Conservation (phyloP, 208 protist genomes). For the Angomonas desouzai region DNA sequence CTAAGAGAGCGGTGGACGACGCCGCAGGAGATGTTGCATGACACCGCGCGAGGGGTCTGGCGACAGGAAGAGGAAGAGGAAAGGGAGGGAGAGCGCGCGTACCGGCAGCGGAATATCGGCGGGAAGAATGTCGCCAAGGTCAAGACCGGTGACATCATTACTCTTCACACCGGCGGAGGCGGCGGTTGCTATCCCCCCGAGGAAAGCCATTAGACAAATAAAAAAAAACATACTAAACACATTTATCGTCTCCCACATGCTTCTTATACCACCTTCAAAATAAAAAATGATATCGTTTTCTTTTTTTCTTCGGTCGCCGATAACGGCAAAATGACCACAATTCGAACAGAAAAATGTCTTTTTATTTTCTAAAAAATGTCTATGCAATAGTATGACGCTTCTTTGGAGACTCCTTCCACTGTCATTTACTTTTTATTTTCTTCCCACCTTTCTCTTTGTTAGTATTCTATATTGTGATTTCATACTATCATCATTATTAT, state of each 20-base stretch:
- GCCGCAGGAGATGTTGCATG: slow-evolving; percentile 45
- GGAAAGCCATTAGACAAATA: neutral
- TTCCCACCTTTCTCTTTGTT: neutral
- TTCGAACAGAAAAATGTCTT: slow-evolving; percentile 4
- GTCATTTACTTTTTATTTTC: neutral
- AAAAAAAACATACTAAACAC: no score
- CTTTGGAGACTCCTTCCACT: no score
- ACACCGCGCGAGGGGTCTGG: slow-evolving; percentile 34
- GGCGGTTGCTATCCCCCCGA: slow-evolving; percentile 33
- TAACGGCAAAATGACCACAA: neutral
- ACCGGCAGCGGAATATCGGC: slow-evolving; percentile 53
- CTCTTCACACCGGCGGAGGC: slow-evolving; percentile 49
- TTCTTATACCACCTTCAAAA: no score
- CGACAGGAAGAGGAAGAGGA: slow-evolving; percentile 19
- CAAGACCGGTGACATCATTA: slow-evolving; percentile 53
- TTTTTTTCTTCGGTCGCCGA: neutral
- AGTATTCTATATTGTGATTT: slow-evolving; percentile 1
- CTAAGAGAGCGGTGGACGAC: slow-evolving; percentile 15
- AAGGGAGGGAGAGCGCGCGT: slow-evolving; percentile 8
- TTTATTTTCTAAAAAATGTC: no score
- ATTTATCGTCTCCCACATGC: no score
- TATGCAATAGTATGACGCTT: no score
- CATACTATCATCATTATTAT: neutral
- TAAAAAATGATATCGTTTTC: neutral
- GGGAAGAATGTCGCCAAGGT: slow-evolving; percentile 55